phyloP scores from a whole-genome alignment of 345 rosid genomes.

The Linum lewisii region DNA sequence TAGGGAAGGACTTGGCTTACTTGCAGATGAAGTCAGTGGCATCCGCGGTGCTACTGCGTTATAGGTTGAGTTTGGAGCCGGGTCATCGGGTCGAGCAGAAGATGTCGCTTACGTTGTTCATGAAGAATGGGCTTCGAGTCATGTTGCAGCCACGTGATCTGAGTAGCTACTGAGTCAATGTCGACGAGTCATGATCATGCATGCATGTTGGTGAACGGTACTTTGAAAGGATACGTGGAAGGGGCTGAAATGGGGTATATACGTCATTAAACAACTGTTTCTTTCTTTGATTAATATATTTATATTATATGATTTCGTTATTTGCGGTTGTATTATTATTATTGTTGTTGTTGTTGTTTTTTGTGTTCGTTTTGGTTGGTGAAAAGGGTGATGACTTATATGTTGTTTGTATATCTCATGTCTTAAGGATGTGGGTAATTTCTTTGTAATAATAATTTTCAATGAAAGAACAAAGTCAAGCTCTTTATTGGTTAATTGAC shows the following conservation, averaged over 20 bases:
- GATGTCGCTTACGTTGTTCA: conserved; percentile 5
- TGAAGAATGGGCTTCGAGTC: conserved; percentile 2
- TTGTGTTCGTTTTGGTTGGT: not conserved
- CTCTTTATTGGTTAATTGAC: not conserved
- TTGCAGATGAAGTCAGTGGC: conserved; percentile 7
- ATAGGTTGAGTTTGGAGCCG: not conserved
- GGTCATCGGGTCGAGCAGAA: conserved; percentile 4
- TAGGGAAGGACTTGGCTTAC: conserved; percentile 1
- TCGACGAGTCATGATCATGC: not conserved
- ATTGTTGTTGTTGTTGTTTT: not conserved
- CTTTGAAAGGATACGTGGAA: too few species aligned
- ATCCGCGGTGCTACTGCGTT: not conserved
- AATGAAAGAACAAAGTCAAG: not conserved
- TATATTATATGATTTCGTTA: not conserved
- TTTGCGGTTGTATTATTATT: not conserved
- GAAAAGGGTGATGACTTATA: not conserved
- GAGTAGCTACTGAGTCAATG: not conserved
- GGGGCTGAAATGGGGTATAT: not conserved
- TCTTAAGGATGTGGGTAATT: not conserved
- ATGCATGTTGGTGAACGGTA: not conserved
- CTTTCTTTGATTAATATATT: too few species aligned
- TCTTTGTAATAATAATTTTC: not conserved
- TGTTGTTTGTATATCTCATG: not conserved
- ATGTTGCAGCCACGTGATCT: conserved; percentile 1
- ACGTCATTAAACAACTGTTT: not conserved